Base-by-base conservation (phyloP, 2,329 filamentous ascomycete genomes). In the Trichoderma asperellum region DNA sequence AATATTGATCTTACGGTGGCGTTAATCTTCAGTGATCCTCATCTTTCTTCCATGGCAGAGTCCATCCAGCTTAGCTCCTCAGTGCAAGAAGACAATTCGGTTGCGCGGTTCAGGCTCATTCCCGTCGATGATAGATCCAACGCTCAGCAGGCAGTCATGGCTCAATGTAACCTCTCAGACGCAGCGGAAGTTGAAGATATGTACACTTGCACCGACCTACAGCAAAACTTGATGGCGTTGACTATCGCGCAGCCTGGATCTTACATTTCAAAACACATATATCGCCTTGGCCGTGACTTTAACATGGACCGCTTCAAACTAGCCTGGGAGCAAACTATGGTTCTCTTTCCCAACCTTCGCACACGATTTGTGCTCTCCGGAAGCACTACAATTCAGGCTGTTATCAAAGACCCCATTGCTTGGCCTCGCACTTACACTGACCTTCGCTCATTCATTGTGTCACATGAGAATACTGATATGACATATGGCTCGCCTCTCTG, bases 261-360 rank as follows among this genome's bases (percentile, higher is more conserved):
- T 10, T 69, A 67, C 10, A 60, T 69, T 5, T 24, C 61, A 18
- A 59, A 47, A 24, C 37, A 56, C 14, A 10, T 67, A 21, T 67
- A 66, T n/a, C 47, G 40, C 5, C 35, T 68, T 3, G 35, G n/a
- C 24, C 5, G 34, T 5, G n/a, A 58, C 2, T 6, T 66, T 11
- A 61, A 66, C 11, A 27, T 58, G 12, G 14, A 57, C 7, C 35
- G 60, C 1, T 58, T 69, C 32, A 56, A 58, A 65, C 59, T 67
- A 0, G 75, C 78, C 1, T 79, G 77, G 78, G 69, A 71, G 8
- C 18, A 34, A 24, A 69, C 66, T 12, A 8, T 68, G 0, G 10
- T 34, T 12, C 35, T 43, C 4, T 68, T 61, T 29, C 21, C 24
- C n/a, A 69, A 61, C n/a, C 60, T 72, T 6, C 64, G 70, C 16